Percentiles rank a stretch among this genome's conserved stretches.
Conservation (phyloP, 768 basidiomycete species). For the Leucosporidium yakuticum region DNA sequence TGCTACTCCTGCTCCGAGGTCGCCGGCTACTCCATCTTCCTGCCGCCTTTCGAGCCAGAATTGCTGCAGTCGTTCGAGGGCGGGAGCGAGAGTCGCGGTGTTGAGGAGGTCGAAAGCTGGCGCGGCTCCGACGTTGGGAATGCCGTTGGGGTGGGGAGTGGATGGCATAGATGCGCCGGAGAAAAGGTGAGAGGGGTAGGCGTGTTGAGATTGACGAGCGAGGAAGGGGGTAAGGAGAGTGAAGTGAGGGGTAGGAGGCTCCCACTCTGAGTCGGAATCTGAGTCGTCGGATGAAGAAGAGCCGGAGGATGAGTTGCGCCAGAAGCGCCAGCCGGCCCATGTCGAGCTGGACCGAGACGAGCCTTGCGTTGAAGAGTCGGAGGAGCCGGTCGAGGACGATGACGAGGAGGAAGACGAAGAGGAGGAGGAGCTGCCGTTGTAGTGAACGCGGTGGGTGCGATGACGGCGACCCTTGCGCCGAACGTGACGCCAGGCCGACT, state of each 20-base stretch:
- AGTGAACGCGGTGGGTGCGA: no score
- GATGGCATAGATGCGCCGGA: background rate
- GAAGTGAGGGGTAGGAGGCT: slow-evolving; percentile 46
- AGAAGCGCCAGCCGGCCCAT: slow-evolving; percentile 42
- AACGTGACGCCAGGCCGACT: slow-evolving; percentile 20
- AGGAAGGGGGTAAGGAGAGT: slow-evolving; percentile 36
- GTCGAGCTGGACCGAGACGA: slow-evolving; percentile 35
- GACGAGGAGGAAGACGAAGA: slow-evolving; percentile 49
- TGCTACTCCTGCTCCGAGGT: slow-evolving; percentile 22
- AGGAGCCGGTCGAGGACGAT: slow-evolving; percentile 8
- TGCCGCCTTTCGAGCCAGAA: slow-evolving; percentile 36
- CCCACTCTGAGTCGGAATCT: slow-evolving; percentile 49
- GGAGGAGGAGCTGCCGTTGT: slow-evolving; percentile 16
- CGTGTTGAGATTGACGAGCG: slow-evolving; percentile 13
- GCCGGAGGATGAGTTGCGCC: slow-evolving; percentile 41
- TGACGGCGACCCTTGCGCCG: background rate
- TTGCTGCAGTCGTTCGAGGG: slow-evolving; percentile 29
- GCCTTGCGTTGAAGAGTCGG: slow-evolving; percentile 7
- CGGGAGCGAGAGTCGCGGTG: slow-evolving; percentile 26
- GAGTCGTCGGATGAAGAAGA: slow-evolving; percentile 47
- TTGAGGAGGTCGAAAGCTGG: slow-evolving; percentile 33
- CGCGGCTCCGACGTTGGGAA: background rate
- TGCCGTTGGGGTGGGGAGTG: background rate
- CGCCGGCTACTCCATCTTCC: slow-evolving; percentile 30
- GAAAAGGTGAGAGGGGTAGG: slow-evolving; percentile 27